Evolutionary conservation across 768 basidiomycete species (phyloP).

Genomic region (Mycena alexandri): DNA sequence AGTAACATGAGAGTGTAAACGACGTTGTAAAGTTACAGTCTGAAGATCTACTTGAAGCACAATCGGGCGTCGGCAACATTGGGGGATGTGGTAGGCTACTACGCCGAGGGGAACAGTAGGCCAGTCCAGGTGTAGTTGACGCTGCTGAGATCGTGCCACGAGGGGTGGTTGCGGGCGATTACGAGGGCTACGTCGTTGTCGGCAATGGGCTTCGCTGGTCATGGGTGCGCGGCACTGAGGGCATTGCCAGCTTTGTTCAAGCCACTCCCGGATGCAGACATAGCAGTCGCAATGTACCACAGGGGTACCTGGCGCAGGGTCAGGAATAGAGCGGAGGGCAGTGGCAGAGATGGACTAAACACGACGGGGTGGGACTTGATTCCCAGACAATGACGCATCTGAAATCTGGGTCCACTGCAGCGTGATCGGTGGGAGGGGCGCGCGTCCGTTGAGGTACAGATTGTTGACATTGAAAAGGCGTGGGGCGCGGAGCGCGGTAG

Average conservation of each 20-base stretch:
- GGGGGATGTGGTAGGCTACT: no score
- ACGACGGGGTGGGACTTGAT: constrained; percentile 3
- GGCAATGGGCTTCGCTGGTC: background rate
- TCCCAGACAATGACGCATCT: background rate
- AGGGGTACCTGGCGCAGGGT: background rate
- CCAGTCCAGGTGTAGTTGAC: no score
- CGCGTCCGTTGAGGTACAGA: background rate
- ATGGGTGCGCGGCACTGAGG: background rate
- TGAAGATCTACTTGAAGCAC: no score
- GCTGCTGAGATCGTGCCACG: background rate
- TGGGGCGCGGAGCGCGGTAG: background rate
- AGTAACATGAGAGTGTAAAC: no score
- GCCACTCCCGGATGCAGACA: background rate
- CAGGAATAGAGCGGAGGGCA: background rate
- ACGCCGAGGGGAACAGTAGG: no score
- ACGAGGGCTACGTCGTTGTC: background rate
- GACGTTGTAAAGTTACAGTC: no score
- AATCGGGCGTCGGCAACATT: no score
- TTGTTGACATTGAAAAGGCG: background rate
- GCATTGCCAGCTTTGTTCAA: background rate
- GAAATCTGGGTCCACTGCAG: background rate
- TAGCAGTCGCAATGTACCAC: background rate
- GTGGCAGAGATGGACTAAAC: background rate
- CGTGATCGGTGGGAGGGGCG: background rate
- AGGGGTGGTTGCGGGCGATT: background rate